A percentile compares a stretch with the other conserved stretches of the same genome.
phyloP scores from a whole-genome alignment of 2,329 filamentous ascomycete genomes.

The Paecilomyces fulvus region DNA sequence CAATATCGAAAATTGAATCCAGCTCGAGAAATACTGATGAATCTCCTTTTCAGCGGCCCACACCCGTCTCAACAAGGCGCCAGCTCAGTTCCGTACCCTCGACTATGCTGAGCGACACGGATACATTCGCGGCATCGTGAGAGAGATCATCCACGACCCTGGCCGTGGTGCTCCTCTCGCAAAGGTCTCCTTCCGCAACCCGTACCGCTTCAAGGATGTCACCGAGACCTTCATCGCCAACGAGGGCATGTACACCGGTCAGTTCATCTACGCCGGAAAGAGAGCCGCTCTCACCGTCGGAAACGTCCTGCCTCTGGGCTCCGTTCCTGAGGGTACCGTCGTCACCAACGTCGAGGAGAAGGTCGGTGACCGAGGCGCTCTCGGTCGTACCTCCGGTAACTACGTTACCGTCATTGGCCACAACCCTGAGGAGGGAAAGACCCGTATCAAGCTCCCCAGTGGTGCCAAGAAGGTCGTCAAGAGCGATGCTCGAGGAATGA shows the following conservation, averaged over 20 bases:
- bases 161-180: constrained; percentile 97
- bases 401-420: constrained; percentile 97
- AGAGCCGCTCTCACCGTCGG: constrained; percentile 93
- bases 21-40: constrained; percentile 22
- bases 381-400: constrained; percentile 97
- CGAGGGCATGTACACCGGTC: constrained; percentile 99
- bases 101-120: constrained; percentile 96
- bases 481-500: constrained; percentile 91
- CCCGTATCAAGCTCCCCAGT: constrained; percentile 96
- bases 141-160: constrained; percentile 98
- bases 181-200: constrained; percentile 93
- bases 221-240: constrained; percentile 99
- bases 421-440: constrained; percentile 99
- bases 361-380: constrained; percentile 88
- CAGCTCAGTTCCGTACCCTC: constrained; percentile 92
- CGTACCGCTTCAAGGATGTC: constrained; percentile 95
- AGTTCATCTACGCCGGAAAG: constrained; percentile 99
- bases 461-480: constrained; percentile 98
- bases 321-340: constrained; percentile 98
- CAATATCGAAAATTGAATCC: constrained; percentile 11
- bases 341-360: constrained; percentile 99
- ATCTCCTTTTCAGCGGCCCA: constrained; percentile 52
- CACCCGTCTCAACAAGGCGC: constrained; percentile 89
- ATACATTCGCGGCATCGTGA: constrained; percentile 94
- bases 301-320: constrained; percentile 90